Base-by-base conservation (phyloP, 164 flowering plant species). In the Vitis amurensis region DNA sequence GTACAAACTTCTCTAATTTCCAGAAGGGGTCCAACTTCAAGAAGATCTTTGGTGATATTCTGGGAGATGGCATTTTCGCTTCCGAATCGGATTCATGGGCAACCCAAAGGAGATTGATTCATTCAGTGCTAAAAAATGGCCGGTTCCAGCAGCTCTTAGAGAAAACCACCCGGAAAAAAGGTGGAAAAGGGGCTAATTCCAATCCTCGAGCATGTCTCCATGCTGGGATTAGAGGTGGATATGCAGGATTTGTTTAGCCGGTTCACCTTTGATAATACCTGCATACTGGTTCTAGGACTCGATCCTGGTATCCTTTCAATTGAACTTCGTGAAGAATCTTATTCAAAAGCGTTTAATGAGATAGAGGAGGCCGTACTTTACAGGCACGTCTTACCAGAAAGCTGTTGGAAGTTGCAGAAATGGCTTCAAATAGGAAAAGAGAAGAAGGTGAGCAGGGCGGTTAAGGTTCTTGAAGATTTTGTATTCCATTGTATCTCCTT, bases 231-330 rank as follows among this genome's bases (percentile, higher is more conserved):
- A 0, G 63, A 55, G 51, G 70, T 81, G 23, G 77, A 78, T 19
- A 37, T 79, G 59, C 82, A 77, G 57, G 81, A 79, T 44, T 47
- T 76, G 71, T 77, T 77, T 23, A 62, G 73, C 23, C 56, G 79
- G 10, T 70, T 67, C 53, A 71, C 82, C 1, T 77, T 82, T 37
- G 85, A 82, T 49, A 14, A 55, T 9, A 50, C 61, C 0, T 69
- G 77, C 53, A 62, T 47, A 1, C 11, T 77, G 48, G 55, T 74
- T 14, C 55, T 68, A 3, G 85, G 85, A 2, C 55, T 15, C 3
- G 81, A 82, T 56, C 77, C 77, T 0, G 55, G 53, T 0, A 57
- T 71, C 30, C 71, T 76, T 11, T 71, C 79, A 0, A 1, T 63
- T n/a, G 72, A 73, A 11, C 55, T 71, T 5, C 83, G 80, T 0